phyloP scores from a whole-genome alignment of 2,329 filamentous ascomycete species.

The Colletotrichum agaves region DNA sequence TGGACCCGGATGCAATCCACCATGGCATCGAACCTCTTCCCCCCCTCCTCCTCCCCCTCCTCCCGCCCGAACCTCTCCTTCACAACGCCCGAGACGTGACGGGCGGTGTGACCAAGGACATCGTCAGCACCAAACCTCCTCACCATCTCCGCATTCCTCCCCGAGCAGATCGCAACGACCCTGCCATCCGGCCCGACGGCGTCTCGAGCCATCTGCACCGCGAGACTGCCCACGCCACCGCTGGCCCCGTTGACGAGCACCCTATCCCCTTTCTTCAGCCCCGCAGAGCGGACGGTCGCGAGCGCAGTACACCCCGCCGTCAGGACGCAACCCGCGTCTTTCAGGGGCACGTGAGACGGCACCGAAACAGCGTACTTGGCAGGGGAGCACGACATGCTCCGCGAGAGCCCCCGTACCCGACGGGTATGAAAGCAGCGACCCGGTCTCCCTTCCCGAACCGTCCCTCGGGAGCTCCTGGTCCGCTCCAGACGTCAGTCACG shows the following conservation, averaged over 20 bases:
- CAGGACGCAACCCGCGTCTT: slow-evolving; percentile 51
- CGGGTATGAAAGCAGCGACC: slow-evolving; percentile 53
- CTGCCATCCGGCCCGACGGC: slow-evolving; percentile 52
- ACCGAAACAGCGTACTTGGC: slow-evolving; percentile 47
- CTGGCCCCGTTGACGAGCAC: slow-evolving; percentile 63
- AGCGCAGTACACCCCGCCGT: slow-evolving; percentile 52
- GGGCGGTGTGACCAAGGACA: slow-evolving; percentile 42
- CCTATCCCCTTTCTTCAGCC: slow-evolving; percentile 49
- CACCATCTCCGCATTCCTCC: slow-evolving; percentile 57
- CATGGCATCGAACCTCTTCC: slow-evolving; percentile 53
- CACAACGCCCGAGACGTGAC: not conserved
- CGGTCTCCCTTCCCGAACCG: slow-evolving; percentile 45
- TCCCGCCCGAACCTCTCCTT: slow-evolving; percentile 19
- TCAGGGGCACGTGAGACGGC: slow-evolving; percentile 44
- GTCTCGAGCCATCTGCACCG: slow-evolving; percentile 56
- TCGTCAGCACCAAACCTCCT: slow-evolving; percentile 59
- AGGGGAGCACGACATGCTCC: slow-evolving; percentile 51
- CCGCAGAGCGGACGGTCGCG: slow-evolving; percentile 51
- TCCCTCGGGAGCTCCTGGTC: slow-evolving; percentile 37
- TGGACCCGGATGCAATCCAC: slow-evolving; percentile 62
- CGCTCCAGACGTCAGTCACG: slow-evolving; percentile 47
- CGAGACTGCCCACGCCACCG: slow-evolving; percentile 60
- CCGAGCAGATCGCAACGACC: slow-evolving; percentile 61
- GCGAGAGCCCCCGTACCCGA: slow-evolving; percentile 51
- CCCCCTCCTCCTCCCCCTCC: too few relatives aligned